Evolutionary conservation across 1,284 basidiomycete genomes (phyloP).

Genomic region (Cryptococcus neoformans): DNA sequence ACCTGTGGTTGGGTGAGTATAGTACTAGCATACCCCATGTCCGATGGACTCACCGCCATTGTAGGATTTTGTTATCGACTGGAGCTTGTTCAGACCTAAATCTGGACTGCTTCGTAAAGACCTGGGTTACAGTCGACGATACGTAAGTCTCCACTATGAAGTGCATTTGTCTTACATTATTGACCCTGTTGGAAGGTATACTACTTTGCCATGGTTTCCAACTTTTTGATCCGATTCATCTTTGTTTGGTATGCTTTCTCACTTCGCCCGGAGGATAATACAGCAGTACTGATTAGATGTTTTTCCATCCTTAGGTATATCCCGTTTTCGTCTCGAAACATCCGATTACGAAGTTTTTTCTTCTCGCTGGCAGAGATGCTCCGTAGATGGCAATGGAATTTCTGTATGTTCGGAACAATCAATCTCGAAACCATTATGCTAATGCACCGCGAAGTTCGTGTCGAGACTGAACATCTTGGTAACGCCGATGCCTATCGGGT

Average conservation of each 20-base stretch:
- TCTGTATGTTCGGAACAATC: constrained; percentile 58
- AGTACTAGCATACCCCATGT: neutral
- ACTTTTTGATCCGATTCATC: constrained; percentile 71
- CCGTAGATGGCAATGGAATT: constrained; percentile 87
- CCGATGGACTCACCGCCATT: neutral
- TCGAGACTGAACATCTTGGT: constrained; percentile 50
- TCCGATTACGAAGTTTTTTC: constrained; percentile 64
- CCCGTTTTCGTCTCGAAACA: constrained; percentile 55
- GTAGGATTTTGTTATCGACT: constrained; percentile 58
- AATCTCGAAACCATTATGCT: neutral
- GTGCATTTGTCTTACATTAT: constrained; percentile 7
- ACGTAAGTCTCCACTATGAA: constrained; percentile 10
- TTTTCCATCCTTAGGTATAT: constrained; percentile 51
- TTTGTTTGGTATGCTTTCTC: constrained; percentile 62
- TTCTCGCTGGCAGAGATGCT: constrained; percentile 72
- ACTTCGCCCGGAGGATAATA: too few species aligned
- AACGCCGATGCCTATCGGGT: constrained; percentile 49
- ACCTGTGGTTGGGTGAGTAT: constrained; percentile 70
- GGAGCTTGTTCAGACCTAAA: constrained; percentile 62
- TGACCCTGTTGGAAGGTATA: constrained; percentile 40
- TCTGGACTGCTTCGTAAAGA: constrained; percentile 71
- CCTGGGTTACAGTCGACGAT: constrained; percentile 61
- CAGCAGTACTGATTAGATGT: too few species aligned
- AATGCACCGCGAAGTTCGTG: constrained; percentile 31
- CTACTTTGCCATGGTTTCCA: constrained; percentile 56